Evolutionary conservation across 129 eudicot species (phyloP).

Genomic region (Silybum marianum): DNA sequence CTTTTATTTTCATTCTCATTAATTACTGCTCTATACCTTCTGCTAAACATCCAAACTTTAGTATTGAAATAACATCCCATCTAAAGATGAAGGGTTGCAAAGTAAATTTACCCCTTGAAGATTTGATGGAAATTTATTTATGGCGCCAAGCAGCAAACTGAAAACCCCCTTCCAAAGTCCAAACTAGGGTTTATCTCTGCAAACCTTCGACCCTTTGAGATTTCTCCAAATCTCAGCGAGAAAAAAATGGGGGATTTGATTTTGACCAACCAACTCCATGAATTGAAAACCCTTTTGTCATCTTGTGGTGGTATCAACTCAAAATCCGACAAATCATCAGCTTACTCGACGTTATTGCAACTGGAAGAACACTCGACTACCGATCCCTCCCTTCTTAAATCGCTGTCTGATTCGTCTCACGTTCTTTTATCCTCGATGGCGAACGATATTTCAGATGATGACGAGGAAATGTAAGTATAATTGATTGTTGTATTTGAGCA

Average conservation of each 20-base stretch:
- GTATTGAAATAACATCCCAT: neutral
- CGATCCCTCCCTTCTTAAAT: constrained; percentile 44
- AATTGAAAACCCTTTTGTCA: constrained; percentile 50
- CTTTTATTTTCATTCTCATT: too few species aligned
- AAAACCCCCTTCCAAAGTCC: constrained; percentile 8
- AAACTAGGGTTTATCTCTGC: constrained; percentile 41
- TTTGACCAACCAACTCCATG: constrained; percentile 43
- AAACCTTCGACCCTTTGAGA: constrained; percentile 1
- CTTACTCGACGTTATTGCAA: constrained; percentile 61
- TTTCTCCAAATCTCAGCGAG: neutral
- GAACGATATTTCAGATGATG: constrained; percentile 45
- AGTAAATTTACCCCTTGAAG: neutral
- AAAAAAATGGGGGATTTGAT: constrained; percentile 47
- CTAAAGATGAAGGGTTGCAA: constrained; percentile 6
- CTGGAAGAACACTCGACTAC: constrained; percentile 57
- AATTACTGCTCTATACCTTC: too few species aligned
- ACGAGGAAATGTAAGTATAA: constrained; percentile 71
- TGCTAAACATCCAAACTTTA: neutral
- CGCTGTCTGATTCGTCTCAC: constrained; percentile 44
- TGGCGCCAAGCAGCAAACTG: constrained; percentile 46
- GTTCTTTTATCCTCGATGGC: constrained; percentile 43
- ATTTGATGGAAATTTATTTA: neutral
- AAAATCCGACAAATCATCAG: constrained; percentile 50
- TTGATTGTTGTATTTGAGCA: neutral
- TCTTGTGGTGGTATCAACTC: constrained; percentile 22